Evolutionary conservation across 108 stramenopile genomes (phyloP), one percentile per base, ranked within the genome.

Genomic region (Nitzschia sp.): DNA sequence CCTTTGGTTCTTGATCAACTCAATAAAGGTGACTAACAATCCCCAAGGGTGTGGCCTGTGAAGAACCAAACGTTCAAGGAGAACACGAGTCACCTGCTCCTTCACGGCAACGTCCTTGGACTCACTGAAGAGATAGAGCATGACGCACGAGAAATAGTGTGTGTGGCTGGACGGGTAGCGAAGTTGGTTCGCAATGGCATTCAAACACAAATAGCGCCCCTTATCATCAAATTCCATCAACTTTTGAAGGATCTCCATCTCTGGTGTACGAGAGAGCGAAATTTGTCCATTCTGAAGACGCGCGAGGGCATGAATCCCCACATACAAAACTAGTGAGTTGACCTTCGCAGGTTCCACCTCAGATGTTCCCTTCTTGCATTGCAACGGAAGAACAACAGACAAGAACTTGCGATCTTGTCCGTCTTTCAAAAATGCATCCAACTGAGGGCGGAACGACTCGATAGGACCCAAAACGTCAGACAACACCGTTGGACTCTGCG

Each of bases 141-240:
- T 88, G 0, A 98, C 96, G 67, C 94, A 96, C 22, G 94, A 95
- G 66, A 97, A 99, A 81, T 97, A 98, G 80, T 98, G 97, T 41
- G 99, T 99, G 80, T 99, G 98, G 69, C 91, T 97, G 63, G 97
- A 98, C 19, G 99, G 99, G 71, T 96, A 99, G 34, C 99, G 92
- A 15, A 99, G 95, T 80, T 99, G 98, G 71, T 98, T 98, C 39
- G 98, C 99, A 59, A 99, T 91, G 37, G 97, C 97, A 67, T 98
- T 98, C 69, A 99, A 83, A 79, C 94, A 84, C 57, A 89, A 83
- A 86, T 99, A 99, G 40, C 98, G 83, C 8, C 93, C 95, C 41
- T 86, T 88, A 63, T 96, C 89, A 72, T 98, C 92, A 51, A 98
- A 80, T 38, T 93, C 88, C 84, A 98, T 89, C 64, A 99, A 78